These are phyloP conservation scores for Podaxis carcinomalis DNA, from an alignment of 768 basidiomycete genomes.

Conservation along the genomic window DNA sequence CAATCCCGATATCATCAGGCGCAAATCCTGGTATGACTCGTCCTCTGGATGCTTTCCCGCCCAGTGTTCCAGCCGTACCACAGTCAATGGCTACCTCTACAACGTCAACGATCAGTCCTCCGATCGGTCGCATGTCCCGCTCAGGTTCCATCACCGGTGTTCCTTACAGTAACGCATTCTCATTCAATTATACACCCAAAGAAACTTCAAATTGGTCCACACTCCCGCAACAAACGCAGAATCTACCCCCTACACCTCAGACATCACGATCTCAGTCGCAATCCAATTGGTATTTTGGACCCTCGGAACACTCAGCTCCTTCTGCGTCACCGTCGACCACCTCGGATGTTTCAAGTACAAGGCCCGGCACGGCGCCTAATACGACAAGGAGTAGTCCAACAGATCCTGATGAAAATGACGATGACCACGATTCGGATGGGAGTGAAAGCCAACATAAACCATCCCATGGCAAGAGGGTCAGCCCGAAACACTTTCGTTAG, in stretches of 20 bases:
- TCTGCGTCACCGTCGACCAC: constrained; percentile 24
- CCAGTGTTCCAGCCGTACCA: constrained; percentile 4
- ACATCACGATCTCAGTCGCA: constrained; percentile 9
- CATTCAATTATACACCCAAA: constrained; percentile 33
- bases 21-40: neutral
- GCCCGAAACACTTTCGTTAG: neutral
- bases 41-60: neutral
- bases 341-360: constrained; percentile 20
- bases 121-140: constrained; percentile 52
- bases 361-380: constrained; percentile 21
- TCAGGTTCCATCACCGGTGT: constrained; percentile 51
- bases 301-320: constrained; percentile 16
- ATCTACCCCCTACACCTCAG: constrained; percentile 7
- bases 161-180: constrained; percentile 27
- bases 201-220: constrained; percentile 24
- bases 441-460: constrained; percentile 9
- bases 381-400: constrained; percentile 37
- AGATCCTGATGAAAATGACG: constrained; percentile 49
- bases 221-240: constrained; percentile 2
- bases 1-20: constrained; percentile 1
- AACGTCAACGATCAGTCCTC: constrained; percentile 26
- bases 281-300: constrained; percentile 17
- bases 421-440: constrained; percentile 36
- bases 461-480: constrained; percentile 5
- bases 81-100: constrained; percentile 19